Evolutionary conservation across 257 asterid genomes (phyloP), one percentile per base, ranked within the genome.

Genomic region (Echites panduratus): DNA sequence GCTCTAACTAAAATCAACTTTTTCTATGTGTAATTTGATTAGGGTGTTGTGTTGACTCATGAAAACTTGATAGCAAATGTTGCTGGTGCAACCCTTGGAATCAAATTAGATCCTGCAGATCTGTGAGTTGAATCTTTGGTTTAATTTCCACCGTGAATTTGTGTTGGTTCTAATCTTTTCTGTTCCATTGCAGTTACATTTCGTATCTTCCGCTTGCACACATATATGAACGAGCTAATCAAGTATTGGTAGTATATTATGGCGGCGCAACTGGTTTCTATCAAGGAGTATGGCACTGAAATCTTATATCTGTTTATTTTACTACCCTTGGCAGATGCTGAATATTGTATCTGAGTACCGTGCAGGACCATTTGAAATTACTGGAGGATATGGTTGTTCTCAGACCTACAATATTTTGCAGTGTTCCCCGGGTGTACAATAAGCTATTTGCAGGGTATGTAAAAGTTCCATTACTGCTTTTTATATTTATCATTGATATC

Each of bases 171-270:
- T 68, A 17, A 32, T n/a, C 17, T 9, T 43, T 66, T 32, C 45
- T 47, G 48, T 76, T 44, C 48, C 43, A 64, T 62, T 32, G 65
- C 89, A 93, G 98, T 81, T 91, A 93, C 82, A 89, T 89, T 77
- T 90, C 98, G 4, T 93, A 93, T 78, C 96, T 93, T 68, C 98
- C 98, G 26, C 86, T 93, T 88, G 98, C 97, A 32, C 98, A 93
- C 85, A 93, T 93, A 78, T 93, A 87, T 59, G 98, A 93, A 79
- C 89, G 98, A 70, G 89, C 95, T 79, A 87, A 90, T 84, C 97
- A 93, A 77, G 83, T 93, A 41, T 32, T 82, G 79, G 54, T 79
- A 3, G 84, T 40, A 35, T 84, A 89, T 75, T 83, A 76, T 75
- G 98, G 96, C 7, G 89, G 79, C 59, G 96, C 96, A 47, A 71